Conservation (phyloP, 805 yeast species). For the Yamadazyma sp. region DNA sequence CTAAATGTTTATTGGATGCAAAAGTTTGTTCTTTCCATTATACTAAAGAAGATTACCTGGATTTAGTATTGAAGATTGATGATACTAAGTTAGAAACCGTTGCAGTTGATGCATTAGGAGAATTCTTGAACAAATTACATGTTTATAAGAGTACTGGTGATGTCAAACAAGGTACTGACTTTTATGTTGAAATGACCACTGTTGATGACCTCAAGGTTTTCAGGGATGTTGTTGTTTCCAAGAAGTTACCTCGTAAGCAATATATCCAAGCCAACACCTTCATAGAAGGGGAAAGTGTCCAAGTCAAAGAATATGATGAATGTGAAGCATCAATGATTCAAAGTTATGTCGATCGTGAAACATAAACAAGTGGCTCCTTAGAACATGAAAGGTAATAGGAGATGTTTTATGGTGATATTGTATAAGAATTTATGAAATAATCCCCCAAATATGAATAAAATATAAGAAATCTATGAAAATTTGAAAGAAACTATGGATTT, state of each 20-base stretch:
- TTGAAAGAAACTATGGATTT: no score
- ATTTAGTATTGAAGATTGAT: conserved; percentile 60
- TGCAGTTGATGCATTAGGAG: conserved; percentile 73
- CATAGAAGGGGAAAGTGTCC: conserved; percentile 42
- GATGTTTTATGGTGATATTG: no score
- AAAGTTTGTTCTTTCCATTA: conserved; percentile 58
- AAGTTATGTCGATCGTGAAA: conserved; percentile 57
- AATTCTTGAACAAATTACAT: conserved; percentile 69
- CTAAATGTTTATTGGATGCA: conserved; percentile 69
- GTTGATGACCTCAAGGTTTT: conserved; percentile 64
- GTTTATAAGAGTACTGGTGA: conserved; percentile 78
- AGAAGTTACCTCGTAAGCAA: conserved; percentile 82
- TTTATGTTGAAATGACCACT: conserved; percentile 65
- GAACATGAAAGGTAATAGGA: no score
- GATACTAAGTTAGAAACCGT: conserved; percentile 58
- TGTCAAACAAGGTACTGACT: conserved; percentile 57
- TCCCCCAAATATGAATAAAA: no score
- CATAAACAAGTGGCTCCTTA: background rate
- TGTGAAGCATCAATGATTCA: conserved; percentile 73
- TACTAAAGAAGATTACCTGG: conserved; percentile 48
- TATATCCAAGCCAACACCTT: conserved; percentile 78
- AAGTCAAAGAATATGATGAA: conserved; percentile 71
- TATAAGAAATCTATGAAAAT: no score
- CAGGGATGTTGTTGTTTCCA: conserved; percentile 64
- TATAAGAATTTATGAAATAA: no score